Base-by-base conservation (phyloP, 2,329 filamentous ascomycete genomes). In the Rutstroemia sp. region DNA sequence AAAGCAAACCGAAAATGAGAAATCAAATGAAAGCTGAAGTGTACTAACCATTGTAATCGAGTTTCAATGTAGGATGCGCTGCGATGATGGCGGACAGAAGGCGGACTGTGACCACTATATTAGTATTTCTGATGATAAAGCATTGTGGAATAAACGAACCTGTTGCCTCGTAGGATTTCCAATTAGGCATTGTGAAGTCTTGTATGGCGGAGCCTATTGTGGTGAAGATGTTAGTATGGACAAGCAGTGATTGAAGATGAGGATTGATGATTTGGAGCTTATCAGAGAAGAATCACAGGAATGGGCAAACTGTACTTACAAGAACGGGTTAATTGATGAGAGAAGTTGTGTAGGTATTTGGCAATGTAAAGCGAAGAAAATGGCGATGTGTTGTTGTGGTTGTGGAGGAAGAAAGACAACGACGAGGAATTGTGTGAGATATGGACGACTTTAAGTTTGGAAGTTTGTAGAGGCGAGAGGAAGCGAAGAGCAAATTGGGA, bases 21-120 rank as follows among this genome's bases (percentile, higher is more conserved):
- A 30, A 16, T 1, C 10, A 3, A 14, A 38, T 53, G 38, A 17
- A 61, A 16, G 4, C 44, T 54, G 25, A 23, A 40, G 40, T 40
- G 10, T 2, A 64, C 79, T 72, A 76, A 86, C 83, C 81, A 64
- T 78, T 80, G 68, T 80, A 84, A 67, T 86, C 81, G 53, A 84
- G 77, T 59, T 78, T 81, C 0, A 79, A 64, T 0, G 73, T 72
- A 0, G 77, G 77, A 54, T 80, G 75, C 2, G 81, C 79, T 0
- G 82, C 83, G 0, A 86, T 71, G 23, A 86, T 77, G 5, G 83
- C 82, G 1, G 81, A 78, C 2, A 86, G 73, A 38, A 86, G 77
- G 47, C 83, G 81, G 19, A 77, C 76, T 56, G 38, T 23, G 10
- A 39, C 3, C n/a, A 53, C n/a, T 14, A 19, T 16, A 17, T 56